Evolutionary conservation across 164 flowering plant genomes (phyloP), one percentile per base, ranked within the genome.

Genomic region (Stephania yunnanensis): DNA sequence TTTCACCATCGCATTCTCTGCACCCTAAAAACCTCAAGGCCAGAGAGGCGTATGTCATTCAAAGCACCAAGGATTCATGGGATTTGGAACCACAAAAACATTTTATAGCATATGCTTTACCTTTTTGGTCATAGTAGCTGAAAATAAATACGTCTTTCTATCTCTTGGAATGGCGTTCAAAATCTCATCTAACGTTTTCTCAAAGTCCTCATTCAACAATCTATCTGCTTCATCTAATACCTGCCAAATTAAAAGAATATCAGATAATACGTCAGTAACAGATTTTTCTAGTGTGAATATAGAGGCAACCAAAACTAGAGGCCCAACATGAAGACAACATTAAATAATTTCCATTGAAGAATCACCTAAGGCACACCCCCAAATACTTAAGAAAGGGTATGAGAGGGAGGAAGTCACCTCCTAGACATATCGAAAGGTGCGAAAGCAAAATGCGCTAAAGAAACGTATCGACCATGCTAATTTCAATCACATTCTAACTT

Each of bases 221-320:
- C 98, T 90, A 84, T 95, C 98, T 12, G 99, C 99, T 83, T 95
- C 99, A 89, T 95, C 99, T 76, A 95, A 79, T 25, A 95, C 99
- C 99, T 95, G 89, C 42, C 46, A 64, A 71, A 17, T 61, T 61
- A n/a, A 70, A 68, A 66, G 58, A 44, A 72, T 53, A 31, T 73
- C 71, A 71, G 2, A 71, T 71, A 30, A 25, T n/a, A 36, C 42
- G 4, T 36, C 42, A 36, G 7, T 50, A 50, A 50, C 12, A 50
- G 12, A 10, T 50, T 50, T 50, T 15, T 50, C 55, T 15, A 8
- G 55, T 50, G 55, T 0, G 11, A 36, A 36, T 4, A 36, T 1
- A 36, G 42, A 36, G 42, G 42, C 42, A 36, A 36, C 42, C 42
- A 36, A 36, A 36, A 36, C 42, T 36, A 36, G 4, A 36, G 42